These are phyloP conservation scores for Clonostachys byssicola DNA, from an alignment of 2,329 filamentous ascomycete species.

Conservation along the genomic window DNA sequence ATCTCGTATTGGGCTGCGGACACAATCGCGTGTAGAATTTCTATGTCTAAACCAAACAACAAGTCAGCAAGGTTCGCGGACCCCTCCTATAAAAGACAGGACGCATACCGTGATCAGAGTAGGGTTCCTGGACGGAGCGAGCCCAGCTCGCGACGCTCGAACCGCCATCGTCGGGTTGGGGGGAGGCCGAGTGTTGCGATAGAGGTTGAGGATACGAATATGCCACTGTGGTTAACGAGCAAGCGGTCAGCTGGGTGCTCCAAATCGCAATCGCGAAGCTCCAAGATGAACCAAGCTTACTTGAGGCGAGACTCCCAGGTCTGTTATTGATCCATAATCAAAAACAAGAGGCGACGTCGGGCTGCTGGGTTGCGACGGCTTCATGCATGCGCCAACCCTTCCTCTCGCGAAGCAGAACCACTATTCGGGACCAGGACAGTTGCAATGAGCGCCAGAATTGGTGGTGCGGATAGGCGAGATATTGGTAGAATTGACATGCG, in stretches of 20 bases:
- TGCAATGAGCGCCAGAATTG: too few species aligned
- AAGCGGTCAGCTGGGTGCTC: not conserved
- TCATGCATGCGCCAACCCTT: too few species aligned
- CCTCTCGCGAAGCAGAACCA: too few species aligned
- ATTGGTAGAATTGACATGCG: too few species aligned
- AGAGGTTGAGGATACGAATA: not conserved
- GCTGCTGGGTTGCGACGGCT: too few species aligned
- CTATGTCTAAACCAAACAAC: conserved; percentile 60
- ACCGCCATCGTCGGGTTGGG: conserved; percentile 15
- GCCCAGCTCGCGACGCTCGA: conserved; percentile 17
- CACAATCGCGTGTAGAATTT: conserved; percentile 74
- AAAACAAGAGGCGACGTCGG: not conserved
- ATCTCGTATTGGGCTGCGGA: conserved; percentile 63
- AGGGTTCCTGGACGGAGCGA: conserved; percentile 27
- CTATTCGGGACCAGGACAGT: too few species aligned
- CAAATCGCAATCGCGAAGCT: not conserved
- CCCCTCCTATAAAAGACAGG: not conserved
- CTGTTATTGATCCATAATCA: conserved; percentile 26
- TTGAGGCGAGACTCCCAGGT: conserved; percentile 16
- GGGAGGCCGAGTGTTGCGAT: not conserved
- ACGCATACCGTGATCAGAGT: conserved; percentile 55
- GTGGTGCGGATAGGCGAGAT: too few species aligned
- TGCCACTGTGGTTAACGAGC: conserved; percentile 4
- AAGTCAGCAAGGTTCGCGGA: conserved; percentile 2
- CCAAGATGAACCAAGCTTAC: conserved; percentile 7